phyloP scores from a whole-genome alignment of 805 yeast genomes.

The Teunomyces barrocoloradensis region DNA sequence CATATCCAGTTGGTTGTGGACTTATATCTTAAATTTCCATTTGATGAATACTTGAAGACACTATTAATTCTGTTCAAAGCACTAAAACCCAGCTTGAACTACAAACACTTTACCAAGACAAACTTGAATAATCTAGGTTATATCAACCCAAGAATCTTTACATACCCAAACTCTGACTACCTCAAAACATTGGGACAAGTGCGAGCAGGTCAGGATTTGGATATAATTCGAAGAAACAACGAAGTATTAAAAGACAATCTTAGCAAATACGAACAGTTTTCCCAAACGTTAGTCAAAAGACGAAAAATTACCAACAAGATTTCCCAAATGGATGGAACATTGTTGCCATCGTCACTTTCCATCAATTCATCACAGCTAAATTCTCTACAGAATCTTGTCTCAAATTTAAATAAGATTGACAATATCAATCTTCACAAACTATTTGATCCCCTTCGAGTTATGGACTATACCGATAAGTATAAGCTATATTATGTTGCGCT shows the following conservation, averaged over 20 bases:
- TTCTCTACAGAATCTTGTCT: slow-evolving; percentile 17
- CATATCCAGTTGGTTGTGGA: slow-evolving; percentile 29
- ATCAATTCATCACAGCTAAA: slow-evolving; percentile 6
- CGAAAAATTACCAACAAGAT: slow-evolving; percentile 5
- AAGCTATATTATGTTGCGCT: slow-evolving; percentile 9
- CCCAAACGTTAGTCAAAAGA: slow-evolving; percentile 8
- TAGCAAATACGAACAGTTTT: slow-evolving; percentile 14
- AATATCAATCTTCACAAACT: slow-evolving; percentile 11
- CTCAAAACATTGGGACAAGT: slow-evolving; percentile 9
- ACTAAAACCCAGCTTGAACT: slow-evolving; percentile 18
- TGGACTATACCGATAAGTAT: slow-evolving; percentile 1
- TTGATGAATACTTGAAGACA: slow-evolving; percentile 24
- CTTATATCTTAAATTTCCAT: slow-evolving; percentile 28
- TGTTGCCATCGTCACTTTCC: neutral
- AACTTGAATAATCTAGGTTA: slow-evolving; percentile 19
- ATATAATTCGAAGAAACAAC: neutral
- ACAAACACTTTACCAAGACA: slow-evolving; percentile 15
- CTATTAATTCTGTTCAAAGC: slow-evolving; percentile 21
- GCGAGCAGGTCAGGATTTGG: neutral
- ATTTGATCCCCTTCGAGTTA: neutral
- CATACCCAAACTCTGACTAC: slow-evolving; percentile 19
- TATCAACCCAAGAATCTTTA: slow-evolving; percentile 21
- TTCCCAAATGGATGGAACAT: neutral
- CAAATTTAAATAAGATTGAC: slow-evolving; percentile 16
- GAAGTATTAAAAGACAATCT: slow-evolving; percentile 9